Conservation (phyloP, 495 filamentous ascomycete genomes). For the Pyrenula aspistea region DNA sequence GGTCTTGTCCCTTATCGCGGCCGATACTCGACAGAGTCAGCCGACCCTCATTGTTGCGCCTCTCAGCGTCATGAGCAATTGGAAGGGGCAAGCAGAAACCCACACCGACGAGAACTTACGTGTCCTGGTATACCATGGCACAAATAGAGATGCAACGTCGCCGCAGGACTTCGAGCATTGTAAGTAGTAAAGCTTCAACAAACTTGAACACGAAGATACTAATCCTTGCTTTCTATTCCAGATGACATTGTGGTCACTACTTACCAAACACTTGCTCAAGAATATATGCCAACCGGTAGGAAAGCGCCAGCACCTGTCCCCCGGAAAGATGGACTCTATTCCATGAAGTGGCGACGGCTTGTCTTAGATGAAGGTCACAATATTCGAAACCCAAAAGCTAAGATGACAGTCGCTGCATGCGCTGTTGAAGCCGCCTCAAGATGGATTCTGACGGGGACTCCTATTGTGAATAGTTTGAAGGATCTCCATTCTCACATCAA, state of each 20-base stretch:
- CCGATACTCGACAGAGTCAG: conserved; percentile 26
- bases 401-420: conserved; percentile 55
- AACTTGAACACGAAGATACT: too few species aligned
- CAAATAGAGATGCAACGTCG: conserved; percentile 39
- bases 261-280: conserved; percentile 50
- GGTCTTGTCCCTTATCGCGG: conserved; percentile 68
- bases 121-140: conserved; percentile 67
- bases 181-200: too few species aligned
- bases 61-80: conserved; percentile 85
- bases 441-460: conserved; percentile 77
- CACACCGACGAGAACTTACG: conserved; percentile 52
- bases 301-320: conserved; percentile 12
- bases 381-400: conserved; percentile 68
- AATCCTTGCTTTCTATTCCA: too few species aligned
- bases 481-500: conserved; percentile 74
- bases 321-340: conserved; percentile 38
- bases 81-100: conserved; percentile 67
- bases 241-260: conserved; percentile 76
- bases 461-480: conserved; percentile 66
- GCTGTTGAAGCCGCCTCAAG: conserved; percentile 55
- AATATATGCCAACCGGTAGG: conserved; percentile 22
- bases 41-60: conserved; percentile 75
- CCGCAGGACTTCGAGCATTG: conserved; percentile 38
- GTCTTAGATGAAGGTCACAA: conserved; percentile 83
- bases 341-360: conserved; percentile 65